A percentile compares a stretch with the other conserved stretches of the same genome.
These are phyloP conservation scores for Sporothrix phasma DNA, from an alignment of 2,329 filamentous ascomycete genomes.

Conservation along the genomic window DNA sequence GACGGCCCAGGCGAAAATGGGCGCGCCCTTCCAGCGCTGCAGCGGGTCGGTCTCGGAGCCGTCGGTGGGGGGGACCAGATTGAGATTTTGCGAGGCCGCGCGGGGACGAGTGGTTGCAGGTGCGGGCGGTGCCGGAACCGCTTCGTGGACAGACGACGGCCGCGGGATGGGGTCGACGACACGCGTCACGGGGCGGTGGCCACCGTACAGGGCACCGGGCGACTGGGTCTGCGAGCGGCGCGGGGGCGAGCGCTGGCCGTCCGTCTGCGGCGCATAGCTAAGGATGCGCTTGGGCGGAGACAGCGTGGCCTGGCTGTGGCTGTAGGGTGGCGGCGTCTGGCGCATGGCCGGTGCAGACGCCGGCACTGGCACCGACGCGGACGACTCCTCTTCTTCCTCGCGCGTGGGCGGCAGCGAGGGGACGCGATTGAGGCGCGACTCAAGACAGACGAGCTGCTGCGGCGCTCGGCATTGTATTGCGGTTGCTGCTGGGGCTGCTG, in stretches of 20 bases:
- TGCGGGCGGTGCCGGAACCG: slow-evolving; percentile 27
- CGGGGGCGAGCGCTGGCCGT: slow-evolving; percentile 41
- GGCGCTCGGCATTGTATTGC: slow-evolving; percentile 39
- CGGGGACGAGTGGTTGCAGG: slow-evolving; percentile 36
- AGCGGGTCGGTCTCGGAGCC: slow-evolving; percentile 65
- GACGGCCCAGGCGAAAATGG: slow-evolving; percentile 79
- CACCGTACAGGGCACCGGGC: slow-evolving; percentile 38
- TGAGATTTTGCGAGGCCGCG: slow-evolving; percentile 45
- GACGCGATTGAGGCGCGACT: slow-evolving; percentile 44
- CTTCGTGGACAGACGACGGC: slow-evolving; percentile 43
- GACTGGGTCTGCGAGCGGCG: slow-evolving; percentile 54
- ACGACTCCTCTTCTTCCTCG: slow-evolving; percentile 51
- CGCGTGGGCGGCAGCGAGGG: slow-evolving; percentile 50
- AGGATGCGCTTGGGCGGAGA: slow-evolving; percentile 49
- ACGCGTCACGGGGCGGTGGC: slow-evolving; percentile 25
- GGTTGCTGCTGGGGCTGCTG: slow-evolving; percentile 14
- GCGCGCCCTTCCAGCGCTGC: slow-evolving; percentile 82
- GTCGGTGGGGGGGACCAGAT: slow-evolving; percentile 53
- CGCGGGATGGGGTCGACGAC: slow-evolving; percentile 38
- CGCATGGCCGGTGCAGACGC: slow-evolving; percentile 19
- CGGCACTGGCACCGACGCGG: slow-evolving; percentile 21
- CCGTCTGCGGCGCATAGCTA: slow-evolving; percentile 40
- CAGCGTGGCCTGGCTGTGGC: slow-evolving; percentile 31
- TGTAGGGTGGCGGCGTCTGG: slow-evolving; percentile 40
- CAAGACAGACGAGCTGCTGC: slow-evolving; percentile 43